Percentiles rank a stretch among this genome's conserved stretches.
Evolutionary conservation across 2,329 filamentous ascomycete species (phyloP).

Genomic region (Pyricularia pennisetigena): DNA sequence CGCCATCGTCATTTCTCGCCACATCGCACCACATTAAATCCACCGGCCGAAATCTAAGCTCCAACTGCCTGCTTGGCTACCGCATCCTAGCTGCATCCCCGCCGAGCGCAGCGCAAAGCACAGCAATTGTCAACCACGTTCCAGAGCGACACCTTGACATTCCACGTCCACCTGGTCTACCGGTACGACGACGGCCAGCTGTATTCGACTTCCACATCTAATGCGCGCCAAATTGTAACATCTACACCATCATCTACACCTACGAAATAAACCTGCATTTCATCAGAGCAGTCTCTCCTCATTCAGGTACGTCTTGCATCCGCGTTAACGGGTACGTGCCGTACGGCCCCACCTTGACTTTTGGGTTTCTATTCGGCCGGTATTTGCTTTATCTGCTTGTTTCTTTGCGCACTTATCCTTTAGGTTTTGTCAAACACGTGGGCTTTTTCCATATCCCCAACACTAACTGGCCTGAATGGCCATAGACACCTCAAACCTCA

Average conservation of each 20-base stretch:
- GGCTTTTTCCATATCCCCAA: too few species aligned
- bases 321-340: not conserved
- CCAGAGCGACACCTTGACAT: not conserved
- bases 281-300: not conserved
- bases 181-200: not conserved
- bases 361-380: not conserved
- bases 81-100: not conserved
- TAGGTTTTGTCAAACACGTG: not conserved
- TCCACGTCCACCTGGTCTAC: not conserved
- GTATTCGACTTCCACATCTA: not conserved
- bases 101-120: not conserved
- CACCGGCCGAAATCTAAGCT: not conserved
- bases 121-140: not conserved
- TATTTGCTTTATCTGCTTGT: not conserved
- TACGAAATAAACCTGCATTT: not conserved
- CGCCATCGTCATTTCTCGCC: constrained; percentile 1
- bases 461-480: not conserved
- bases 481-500: too few species aligned
- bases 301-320: not conserved
- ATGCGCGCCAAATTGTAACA: not conserved
- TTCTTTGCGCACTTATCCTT: not conserved
- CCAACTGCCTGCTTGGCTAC: not conserved
- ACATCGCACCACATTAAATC: not conserved
- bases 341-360: not conserved
- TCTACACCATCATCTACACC: not conserved